Conservation (phyloP, 2,329 filamentous ascomycete genomes). For the Fusarium heterosporum region DNA sequence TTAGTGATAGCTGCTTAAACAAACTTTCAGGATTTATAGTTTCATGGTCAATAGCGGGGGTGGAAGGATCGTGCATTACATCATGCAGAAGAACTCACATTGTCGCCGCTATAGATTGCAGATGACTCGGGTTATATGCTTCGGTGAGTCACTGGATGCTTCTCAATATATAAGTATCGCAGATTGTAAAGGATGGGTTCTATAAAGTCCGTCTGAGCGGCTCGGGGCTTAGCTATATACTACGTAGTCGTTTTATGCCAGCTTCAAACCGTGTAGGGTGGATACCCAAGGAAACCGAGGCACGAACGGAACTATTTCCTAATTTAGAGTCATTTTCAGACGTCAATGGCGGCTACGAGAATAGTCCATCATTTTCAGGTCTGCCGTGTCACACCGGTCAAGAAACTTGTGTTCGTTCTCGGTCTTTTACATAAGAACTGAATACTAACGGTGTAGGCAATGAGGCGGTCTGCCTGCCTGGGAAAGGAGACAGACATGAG, state of each 20-base stretch:
- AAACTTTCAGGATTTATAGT: not conserved
- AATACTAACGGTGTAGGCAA: slow-evolving; percentile 13
- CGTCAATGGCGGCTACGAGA: slow-evolving; percentile 15
- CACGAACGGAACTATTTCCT: slow-evolving; percentile 34
- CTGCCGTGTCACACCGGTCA: slow-evolving; percentile 25
- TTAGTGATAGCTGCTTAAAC: slow-evolving; percentile 8
- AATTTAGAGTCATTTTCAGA: slow-evolving; percentile 22
- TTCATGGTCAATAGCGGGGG: slow-evolving; percentile 5
- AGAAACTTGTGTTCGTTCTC: slow-evolving; percentile 10
- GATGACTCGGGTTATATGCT: not conserved
- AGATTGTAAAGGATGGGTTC: not conserved
- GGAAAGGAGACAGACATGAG: not conserved
- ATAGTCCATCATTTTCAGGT: not conserved
- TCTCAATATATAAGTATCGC: not conserved
- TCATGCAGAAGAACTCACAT: slow-evolving; percentile 21
- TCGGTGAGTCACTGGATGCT: not conserved
- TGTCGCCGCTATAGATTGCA: not conserved
- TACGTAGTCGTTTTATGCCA: not conserved
- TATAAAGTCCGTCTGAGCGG: not conserved
- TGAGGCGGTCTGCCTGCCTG: slow-evolving; percentile 12
- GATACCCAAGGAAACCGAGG: slow-evolving; percentile 27
- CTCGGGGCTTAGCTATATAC: not conserved
- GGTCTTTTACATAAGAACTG: slow-evolving; percentile 25
- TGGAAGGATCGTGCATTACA: slow-evolving; percentile 3
- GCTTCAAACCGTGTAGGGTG: not conserved